Base-by-base conservation (phyloP, 1,284 basidiomycete genomes). In the Cryptococcus depauperatus region DNA sequence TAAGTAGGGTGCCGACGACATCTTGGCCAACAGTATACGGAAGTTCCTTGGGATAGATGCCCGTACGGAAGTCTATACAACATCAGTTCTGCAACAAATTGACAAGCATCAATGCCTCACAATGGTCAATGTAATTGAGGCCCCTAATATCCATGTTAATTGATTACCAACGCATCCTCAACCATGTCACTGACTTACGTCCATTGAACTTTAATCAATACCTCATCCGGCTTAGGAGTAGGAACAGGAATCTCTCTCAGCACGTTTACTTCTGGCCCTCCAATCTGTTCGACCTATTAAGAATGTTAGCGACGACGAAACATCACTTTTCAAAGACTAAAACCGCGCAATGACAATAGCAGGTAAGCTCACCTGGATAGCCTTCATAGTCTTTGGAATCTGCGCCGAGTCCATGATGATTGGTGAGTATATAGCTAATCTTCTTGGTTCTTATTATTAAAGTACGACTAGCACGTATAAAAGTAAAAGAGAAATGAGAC, bases 11-110 rank as follows among this genome's bases (percentile, higher is more conserved):
- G 3, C 92, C 92, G 1, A 85, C 76, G 0, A 77, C 77, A 66
- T 96, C 92, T 54, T 80, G 79, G 7, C 92, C 92, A 29, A 89
- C 72, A 10, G 78, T 75, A 51, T 80, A 79, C 4, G 92, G 92
- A 50, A 85, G 80, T 4, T 74, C 48, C 7, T 70, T 61, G 35
- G 69, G 69, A 63, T 78, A 79, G 21, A 77, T 61, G 2, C 76
- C 77, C 2, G 55, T 53, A 34, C 66, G 58, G 59, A 63, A 62
- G 52, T 58, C 73, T 51, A 58, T 48, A 18, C 43, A 10, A 5
- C 23, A 2, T n/a, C 5, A 50, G 42, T 33, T 48, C 41, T 25
- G 34, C 23, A 28, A 8, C 16, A 13, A 5, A 16, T 19, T 25
- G 22, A 9, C 26, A 14, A 18, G 18, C 9, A 9, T 2, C 8